Evolutionary conservation across 129 eudicot species (phyloP).

Genomic region (Deinandra increscens): DNA sequence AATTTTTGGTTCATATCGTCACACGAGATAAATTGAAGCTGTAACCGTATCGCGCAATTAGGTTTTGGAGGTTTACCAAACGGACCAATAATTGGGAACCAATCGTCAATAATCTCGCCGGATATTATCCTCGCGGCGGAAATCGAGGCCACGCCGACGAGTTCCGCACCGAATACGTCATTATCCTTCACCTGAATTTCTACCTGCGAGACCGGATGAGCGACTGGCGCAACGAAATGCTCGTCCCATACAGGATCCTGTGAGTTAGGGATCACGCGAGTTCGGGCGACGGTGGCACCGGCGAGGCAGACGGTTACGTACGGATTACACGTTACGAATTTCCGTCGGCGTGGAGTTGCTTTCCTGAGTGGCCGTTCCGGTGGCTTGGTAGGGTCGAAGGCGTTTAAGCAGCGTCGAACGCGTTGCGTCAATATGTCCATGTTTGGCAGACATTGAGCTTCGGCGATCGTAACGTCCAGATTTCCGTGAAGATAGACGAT

Average conservation of each 20-base stretch:
- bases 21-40: slow-evolving; percentile 45
- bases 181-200: slow-evolving; percentile 80
- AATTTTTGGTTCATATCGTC: slow-evolving; percentile 17
- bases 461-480: slow-evolving; percentile 56
- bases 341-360: slow-evolving; percentile 29
- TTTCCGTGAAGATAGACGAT: slow-evolving; percentile 61
- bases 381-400: slow-evolving; percentile 35
- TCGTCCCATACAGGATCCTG: slow-evolving; percentile 74
- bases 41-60: slow-evolving; percentile 48
- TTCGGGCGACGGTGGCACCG: slow-evolving; percentile 78
- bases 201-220: slow-evolving; percentile 64
- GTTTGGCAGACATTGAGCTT: slow-evolving; percentile 65
- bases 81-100: slow-evolving; percentile 59
- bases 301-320: slow-evolving; percentile 75
- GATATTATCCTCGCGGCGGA: slow-evolving; percentile 39
- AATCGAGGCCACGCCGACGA: slow-evolving; percentile 57
- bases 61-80: slow-evolving; percentile 63
- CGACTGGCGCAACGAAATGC: slow-evolving; percentile 56
- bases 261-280: slow-evolving; percentile 64
- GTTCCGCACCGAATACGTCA: slow-evolving; percentile 75
- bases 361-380: slow-evolving; percentile 12
- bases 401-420: slow-evolving; percentile 50
- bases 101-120: slow-evolving; percentile 64
- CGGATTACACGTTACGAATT: slow-evolving; percentile 78
- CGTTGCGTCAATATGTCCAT: slow-evolving; percentile 69